Percentiles rank a stretch among this genome's conserved stretches.
These are phyloP conservation scores for Fusarium haematococcum DNA, from an alignment of 2,329 filamentous ascomycete genomes.

Conservation along the genomic window DNA sequence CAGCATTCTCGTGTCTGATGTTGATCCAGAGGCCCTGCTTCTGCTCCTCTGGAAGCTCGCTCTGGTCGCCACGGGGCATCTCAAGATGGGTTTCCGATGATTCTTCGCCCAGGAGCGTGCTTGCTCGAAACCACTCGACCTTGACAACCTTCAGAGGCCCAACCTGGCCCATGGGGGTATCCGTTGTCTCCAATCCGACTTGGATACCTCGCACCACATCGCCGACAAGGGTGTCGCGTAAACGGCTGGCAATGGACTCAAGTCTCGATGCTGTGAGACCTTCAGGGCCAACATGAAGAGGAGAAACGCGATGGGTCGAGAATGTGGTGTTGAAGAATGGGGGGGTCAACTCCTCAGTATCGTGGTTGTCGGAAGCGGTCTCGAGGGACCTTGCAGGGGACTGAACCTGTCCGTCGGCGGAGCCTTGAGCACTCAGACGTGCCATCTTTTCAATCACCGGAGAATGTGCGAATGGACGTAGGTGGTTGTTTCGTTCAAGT, in stretches of 20 bases:
- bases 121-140: conserved; percentile 59
- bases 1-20: conserved; percentile 65
- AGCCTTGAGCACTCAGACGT: conserved; percentile 38
- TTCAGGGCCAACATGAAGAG: conserved; percentile 61
- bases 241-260: conserved; percentile 56
- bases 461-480: neutral
- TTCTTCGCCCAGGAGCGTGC: conserved; percentile 48
- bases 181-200: conserved; percentile 59
- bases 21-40: conserved; percentile 57
- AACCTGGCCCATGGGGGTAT: conserved; percentile 53
- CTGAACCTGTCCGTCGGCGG: conserved; percentile 22
- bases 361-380: conserved; percentile 15
- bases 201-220: conserved; percentile 72
- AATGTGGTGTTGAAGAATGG: conserved; percentile 71
- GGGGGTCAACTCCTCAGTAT: conserved; percentile 41
- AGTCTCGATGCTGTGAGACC: conserved; percentile 55
- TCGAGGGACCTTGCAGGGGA: conserved; percentile 32
- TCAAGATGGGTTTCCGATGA: conserved; percentile 26
- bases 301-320: conserved; percentile 66
- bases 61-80: conserved; percentile 19
- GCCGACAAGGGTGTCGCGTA: conserved; percentile 67
- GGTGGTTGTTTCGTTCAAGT: neutral
- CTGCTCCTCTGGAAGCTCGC: conserved; percentile 38
- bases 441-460: conserved; percentile 25
- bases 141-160: conserved; percentile 60